Evolutionary conservation across 306 rosid genomes (phyloP), one percentile per base, ranked within the genome.

Genomic region (Quercus wislizeni): DNA sequence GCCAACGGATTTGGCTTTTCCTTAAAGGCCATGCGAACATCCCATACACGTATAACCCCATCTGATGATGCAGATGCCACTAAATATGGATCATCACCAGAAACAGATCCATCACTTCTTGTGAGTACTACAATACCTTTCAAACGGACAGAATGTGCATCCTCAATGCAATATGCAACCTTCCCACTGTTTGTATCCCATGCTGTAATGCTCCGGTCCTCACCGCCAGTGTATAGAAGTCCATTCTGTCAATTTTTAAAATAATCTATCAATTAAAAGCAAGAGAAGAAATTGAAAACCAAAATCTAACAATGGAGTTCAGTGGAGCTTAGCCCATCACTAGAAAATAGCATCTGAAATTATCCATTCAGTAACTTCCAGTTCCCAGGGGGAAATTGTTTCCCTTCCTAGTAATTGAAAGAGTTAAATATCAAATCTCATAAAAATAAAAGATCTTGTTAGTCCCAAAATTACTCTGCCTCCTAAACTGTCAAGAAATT

Each of bases 11-110:
- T 83, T 56, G 90, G 86, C 86, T 90, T 92, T 86, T 83, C 94
- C 12, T 38, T 83, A 14, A 78, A 33, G 25, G 92, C 91, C 98
- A 86, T 86, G 17, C 99, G 99, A 83, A 92, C 94, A 87, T 95
- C 99, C 99, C 99, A 95, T 43, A 88, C 88, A 4, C 92, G 90
- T 83, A 95, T 87, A 83, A 87, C 74, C 55, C 99, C 99, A 80
- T 95, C 98, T 7, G 97, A 86, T 65, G 99, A 92, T 28, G 92
- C 98, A 83, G 98, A 90, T 76, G 96, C 94, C 35, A 95, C 85
- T 23, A 91, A 76, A 77, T 86, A 86, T 0, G 99, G 96, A 64
- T 90, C 92, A 62, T 92, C 96, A 25, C 77, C 88, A 62, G 76
- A 82, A 27, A 79, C 80, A 57, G 77, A 75, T 76, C 91, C 86